A percentile compares a stretch with the other conserved stretches of the same genome.
Evolutionary conservation across 2,329 filamentous ascomycete species (phyloP).

Genomic region (Aspergillus quadrilineatus): DNA sequence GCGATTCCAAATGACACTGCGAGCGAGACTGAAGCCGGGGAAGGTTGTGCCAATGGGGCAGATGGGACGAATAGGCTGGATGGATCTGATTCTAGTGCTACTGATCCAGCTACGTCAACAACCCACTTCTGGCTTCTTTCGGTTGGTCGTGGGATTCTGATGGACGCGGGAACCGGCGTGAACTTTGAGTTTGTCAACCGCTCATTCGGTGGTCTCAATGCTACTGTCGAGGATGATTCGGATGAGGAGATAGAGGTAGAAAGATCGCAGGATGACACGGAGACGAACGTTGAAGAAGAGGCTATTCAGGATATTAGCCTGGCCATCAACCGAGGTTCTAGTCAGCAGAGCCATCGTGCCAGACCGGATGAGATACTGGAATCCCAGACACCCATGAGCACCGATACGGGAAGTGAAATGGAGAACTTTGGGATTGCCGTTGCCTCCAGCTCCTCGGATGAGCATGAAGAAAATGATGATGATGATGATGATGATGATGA

Average conservation of each 20-base stretch:
- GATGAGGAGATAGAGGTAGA: constrained; percentile 45
- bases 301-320: constrained; percentile 31
- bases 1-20: constrained; percentile 47
- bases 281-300: constrained; percentile 48
- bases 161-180: constrained; percentile 56
- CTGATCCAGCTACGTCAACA: constrained; percentile 33
- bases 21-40: background rate
- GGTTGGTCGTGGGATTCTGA: constrained; percentile 59
- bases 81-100: constrained; percentile 26
- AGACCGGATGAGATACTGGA: constrained; percentile 19
- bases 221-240: constrained; percentile 38
- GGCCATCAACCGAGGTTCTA: constrained; percentile 5
- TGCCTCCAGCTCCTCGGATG: constrained; percentile 25
- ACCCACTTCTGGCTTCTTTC: constrained; percentile 59
- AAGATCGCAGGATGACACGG: constrained; percentile 49
- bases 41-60: background rate
- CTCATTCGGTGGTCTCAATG: constrained; percentile 61
- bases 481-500: constrained; percentile 10
- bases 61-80: background rate
- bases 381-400: constrained; percentile 28
- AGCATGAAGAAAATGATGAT: constrained; percentile 24
- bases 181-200: constrained; percentile 59
- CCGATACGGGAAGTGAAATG: constrained; percentile 17
- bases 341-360: background rate
- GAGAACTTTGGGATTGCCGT: constrained; percentile 1